A percentile compares a stretch with the other conserved stretches of the same genome.
These are phyloP conservation scores for Fistulina hepatica DNA, from an alignment of 1,284 basidiomycete species.

Conservation along the genomic window DNA sequence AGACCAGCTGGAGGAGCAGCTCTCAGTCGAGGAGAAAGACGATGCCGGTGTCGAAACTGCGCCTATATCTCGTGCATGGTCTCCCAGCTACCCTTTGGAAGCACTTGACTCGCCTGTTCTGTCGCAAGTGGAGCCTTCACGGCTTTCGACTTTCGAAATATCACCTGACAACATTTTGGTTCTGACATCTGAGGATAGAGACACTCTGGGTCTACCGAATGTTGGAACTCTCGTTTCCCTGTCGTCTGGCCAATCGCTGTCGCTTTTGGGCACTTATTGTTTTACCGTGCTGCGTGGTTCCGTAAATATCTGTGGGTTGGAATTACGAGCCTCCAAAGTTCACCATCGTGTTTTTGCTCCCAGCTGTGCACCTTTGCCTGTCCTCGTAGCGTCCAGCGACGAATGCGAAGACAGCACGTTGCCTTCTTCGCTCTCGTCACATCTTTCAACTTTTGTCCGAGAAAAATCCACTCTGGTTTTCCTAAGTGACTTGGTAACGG, in stretches of 20 bases:
- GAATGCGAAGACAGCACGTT: conserved; percentile 7
- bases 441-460: conserved; percentile 17
- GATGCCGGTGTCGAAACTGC: conserved; percentile 6
- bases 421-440: conserved; percentile 14
- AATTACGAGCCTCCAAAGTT: conserved; percentile 30
- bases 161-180: conserved; percentile 35
- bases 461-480: conserved; percentile 33
- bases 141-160: conserved; percentile 37
- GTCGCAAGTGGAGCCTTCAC: conserved; percentile 11
- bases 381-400: conserved; percentile 30
- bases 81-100: conserved; percentile 34
- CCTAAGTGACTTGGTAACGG: conserved; percentile 41
- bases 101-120: conserved; percentile 28
- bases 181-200: conserved; percentile 27
- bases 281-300: conserved; percentile 46
- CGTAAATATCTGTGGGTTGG: conserved; percentile 39
- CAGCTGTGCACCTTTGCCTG: conserved; percentile 53
- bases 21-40: conserved; percentile 7
- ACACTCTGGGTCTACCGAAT: conserved; percentile 17
- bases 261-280: conserved; percentile 48
- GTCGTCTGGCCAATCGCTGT: conserved; percentile 36
- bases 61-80: conserved; percentile 32
- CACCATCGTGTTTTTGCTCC: conserved; percentile 51
- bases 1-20: conserved; percentile 11
- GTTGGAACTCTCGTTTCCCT: conserved; percentile 26